Evolutionary conservation across 1,139 yeast species (phyloP).

Genomic region (Diutina pseudorugosa): DNA sequence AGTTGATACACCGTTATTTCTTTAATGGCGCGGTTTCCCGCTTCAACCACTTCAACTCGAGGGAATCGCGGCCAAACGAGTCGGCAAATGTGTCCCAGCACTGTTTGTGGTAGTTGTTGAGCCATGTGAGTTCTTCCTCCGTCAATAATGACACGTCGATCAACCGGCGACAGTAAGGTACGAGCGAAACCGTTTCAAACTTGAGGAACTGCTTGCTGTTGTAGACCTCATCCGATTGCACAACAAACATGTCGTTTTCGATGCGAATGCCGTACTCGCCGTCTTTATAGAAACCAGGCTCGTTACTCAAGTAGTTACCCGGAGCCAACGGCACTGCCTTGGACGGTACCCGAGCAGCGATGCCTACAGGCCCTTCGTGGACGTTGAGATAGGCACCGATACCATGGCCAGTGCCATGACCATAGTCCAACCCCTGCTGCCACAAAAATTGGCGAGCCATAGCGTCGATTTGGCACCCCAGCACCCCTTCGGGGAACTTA

Average conservation of each 20-base stretch:
- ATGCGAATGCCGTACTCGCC: slow-evolving; percentile 90
- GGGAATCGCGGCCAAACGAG: slow-evolving; percentile 35
- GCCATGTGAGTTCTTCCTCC: slow-evolving; percentile 49
- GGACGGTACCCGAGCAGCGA: slow-evolving; percentile 56
- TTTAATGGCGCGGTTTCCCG: slow-evolving; percentile 40
- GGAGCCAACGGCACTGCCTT: slow-evolving; percentile 33
- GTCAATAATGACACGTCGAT: slow-evolving; percentile 49
- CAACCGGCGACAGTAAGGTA: slow-evolving; percentile 72
- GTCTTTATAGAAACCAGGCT: slow-evolving; percentile 92
- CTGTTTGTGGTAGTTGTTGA: slow-evolving; percentile 54
- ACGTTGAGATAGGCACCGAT: slow-evolving; percentile 86
- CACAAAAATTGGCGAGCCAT: slow-evolving; percentile 87
- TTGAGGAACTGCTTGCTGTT: slow-evolving; percentile 46
- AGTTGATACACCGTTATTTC: too few species aligned
- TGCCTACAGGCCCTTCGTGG: slow-evolving; percentile 94
- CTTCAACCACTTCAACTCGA: slow-evolving; percentile 60
- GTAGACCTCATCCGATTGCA: slow-evolving; percentile 31
- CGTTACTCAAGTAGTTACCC: slow-evolving; percentile 83
- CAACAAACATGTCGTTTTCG: slow-evolving; percentile 68
- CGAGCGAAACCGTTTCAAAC: slow-evolving; percentile 78
- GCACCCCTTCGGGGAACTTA: slow-evolving; percentile 77
- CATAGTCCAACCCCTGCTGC: slow-evolving; percentile 79
- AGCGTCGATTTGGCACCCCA: slow-evolving; percentile 74
- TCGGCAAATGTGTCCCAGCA: slow-evolving; percentile 48
- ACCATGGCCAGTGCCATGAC: slow-evolving; percentile 98